Percentiles rank a stretch among this genome's conserved stretches.
Conservation (phyloP, 176 grass and related monocot species). For the Oryza punctata region DNA sequence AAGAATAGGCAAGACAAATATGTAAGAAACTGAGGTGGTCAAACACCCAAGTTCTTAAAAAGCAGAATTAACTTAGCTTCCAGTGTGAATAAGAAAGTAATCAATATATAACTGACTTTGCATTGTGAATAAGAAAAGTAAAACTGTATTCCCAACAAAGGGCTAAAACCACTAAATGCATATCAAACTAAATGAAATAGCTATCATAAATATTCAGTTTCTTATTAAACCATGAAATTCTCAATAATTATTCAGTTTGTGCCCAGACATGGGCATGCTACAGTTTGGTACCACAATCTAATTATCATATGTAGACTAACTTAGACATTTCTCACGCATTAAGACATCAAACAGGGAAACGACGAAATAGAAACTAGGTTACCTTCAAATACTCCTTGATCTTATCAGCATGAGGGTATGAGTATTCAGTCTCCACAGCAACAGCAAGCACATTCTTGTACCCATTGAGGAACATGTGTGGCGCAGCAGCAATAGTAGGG, state of each 20-base stretch:
- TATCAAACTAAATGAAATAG: not conserved
- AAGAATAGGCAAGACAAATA: not conserved
- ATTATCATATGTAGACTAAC: not conserved
- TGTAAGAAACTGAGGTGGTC: not conserved
- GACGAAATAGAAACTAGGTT: not conserved
- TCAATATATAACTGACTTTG: too few relatives aligned
- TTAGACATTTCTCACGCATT: not conserved
- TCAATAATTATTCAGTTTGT: not conserved
- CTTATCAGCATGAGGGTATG: constrained; percentile 71
- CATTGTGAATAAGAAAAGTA: not conserved
- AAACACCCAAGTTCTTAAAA: not conserved
- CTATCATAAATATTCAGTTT: not conserved
- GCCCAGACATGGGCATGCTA: not conserved
- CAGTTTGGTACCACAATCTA: not conserved
- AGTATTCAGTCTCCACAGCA: constrained; percentile 80
- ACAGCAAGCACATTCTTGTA: constrained; percentile 91
- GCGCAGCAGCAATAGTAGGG: constrained; percentile 75
- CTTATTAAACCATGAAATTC: not conserved
- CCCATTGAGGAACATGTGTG: constrained; percentile 82
- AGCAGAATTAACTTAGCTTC: not conserved
- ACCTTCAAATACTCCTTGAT: constrained; percentile 94
- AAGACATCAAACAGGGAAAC: not conserved
- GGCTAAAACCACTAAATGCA: not conserved
- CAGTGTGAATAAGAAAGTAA: not conserved
- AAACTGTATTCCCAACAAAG: not conserved